Conservation (phyloP, 1,284 basidiomycete species). For the Cryptococcus sp. region DNA sequence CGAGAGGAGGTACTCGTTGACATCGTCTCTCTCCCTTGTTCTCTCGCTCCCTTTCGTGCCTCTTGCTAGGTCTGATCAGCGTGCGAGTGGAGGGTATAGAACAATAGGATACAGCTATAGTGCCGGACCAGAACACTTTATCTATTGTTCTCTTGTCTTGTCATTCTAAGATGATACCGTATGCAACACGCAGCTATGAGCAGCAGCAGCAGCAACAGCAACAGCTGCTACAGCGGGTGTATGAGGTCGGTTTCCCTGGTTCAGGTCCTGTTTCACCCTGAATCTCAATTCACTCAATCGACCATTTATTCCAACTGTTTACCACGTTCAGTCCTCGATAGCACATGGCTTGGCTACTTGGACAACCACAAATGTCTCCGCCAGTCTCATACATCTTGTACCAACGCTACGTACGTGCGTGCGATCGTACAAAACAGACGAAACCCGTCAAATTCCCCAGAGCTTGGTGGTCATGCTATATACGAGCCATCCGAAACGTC, state of each 20-base stretch:
- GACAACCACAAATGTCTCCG: slow-evolving; percentile 9
- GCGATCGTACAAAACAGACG: not conserved
- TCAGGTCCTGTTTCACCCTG: too few species aligned
- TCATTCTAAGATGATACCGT: too few species aligned
- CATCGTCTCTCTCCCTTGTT: not conserved
- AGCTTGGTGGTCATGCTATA: slow-evolving; percentile 2
- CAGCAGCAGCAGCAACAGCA: too few species aligned
- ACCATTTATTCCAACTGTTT: not conserved
- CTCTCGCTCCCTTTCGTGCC: not conserved
- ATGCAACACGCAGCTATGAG: too few species aligned
- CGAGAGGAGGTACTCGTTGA: not conserved
- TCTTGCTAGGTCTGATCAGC: not conserved
- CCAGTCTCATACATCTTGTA: slow-evolving; percentile 28
- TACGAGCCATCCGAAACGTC: not conserved
- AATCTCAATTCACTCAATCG: too few species aligned
- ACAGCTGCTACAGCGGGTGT: too few species aligned
- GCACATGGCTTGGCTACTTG: too few species aligned
- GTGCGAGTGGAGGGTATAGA: not conserved
- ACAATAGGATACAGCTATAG: not conserved
- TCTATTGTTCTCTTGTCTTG: too few species aligned
- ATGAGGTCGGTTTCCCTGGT: too few species aligned
- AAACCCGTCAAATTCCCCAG: slow-evolving; percentile 4
- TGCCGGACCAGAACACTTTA: too few species aligned
- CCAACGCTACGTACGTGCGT: not conserved
- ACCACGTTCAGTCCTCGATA: too few species aligned